Conservation (phyloP, 148 eudicot genomes). For the Heliosperma pusillum region DNA sequence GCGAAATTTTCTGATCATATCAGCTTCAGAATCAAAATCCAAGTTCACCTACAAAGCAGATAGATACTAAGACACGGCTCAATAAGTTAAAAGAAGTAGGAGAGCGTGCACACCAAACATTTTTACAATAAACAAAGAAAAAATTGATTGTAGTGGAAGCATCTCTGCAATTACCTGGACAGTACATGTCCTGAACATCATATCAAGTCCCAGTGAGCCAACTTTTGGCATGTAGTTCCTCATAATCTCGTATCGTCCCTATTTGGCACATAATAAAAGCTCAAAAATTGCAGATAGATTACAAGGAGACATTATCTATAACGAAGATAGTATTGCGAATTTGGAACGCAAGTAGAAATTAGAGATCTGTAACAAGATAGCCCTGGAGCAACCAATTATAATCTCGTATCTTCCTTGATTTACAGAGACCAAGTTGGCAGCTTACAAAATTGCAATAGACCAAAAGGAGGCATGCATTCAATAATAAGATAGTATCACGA, state of each 20-base stretch:
- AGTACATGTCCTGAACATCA: slow-evolving; percentile 98
- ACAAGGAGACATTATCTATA: not conserved
- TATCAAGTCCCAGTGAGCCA: slow-evolving; percentile 93
- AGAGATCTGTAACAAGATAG: not conserved
- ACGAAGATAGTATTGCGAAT: not conserved
- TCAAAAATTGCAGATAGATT: not conserved
- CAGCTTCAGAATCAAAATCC: slow-evolving; percentile 92
- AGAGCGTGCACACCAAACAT: not conserved
- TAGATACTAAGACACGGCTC: slow-evolving; percentile 12
- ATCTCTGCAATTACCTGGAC: slow-evolving; percentile 65
- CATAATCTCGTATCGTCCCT: slow-evolving; percentile 98
- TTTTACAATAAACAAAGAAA: not conserved
- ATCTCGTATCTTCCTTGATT: not conserved
- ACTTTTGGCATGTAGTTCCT: slow-evolving; percentile 99
- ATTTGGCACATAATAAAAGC: slow-evolving; percentile 27
- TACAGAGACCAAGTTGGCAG: not conserved
- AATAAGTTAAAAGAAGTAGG: not conserved
- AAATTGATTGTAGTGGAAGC: not conserved
- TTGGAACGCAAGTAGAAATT: slow-evolving; percentile 9
- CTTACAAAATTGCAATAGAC: not conserved
- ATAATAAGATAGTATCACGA: not conserved
- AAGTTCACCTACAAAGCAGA: slow-evolving; percentile 63
- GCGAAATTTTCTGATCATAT: slow-evolving; percentile 93
- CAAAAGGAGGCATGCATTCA: not conserved
- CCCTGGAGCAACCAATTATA: not conserved